Base-by-base conservation (phyloP, 164 flowering plant genomes). In the Tetracentron sinense region DNA sequence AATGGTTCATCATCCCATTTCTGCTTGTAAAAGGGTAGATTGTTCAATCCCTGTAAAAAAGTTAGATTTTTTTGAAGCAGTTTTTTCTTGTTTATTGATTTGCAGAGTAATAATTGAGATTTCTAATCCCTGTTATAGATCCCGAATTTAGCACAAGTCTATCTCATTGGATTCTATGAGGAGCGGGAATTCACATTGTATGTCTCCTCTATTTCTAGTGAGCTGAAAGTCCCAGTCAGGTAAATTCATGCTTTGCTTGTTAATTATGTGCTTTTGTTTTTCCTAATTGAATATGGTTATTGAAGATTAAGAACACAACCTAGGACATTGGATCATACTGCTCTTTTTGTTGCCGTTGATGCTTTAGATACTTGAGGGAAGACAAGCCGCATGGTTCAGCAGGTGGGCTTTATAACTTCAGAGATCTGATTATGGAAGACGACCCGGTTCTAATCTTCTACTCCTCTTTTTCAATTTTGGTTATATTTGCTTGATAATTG, bases 311-410 rank as follows among this genome's bases (percentile, higher is more conserved):
- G 29, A 42, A 22, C 26, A 11, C 12, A 3, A 15, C 54, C 22
- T 54, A 54, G 28, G 28, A 19, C 25, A 26, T 23, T 38, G 65
- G 48, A 54, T 67, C 61, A 56, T 48, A 35, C 30, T 14, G 21
- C 16, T 48, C 31, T 27, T 47, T 25, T 53, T 67, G 54, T 47
- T 53, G 26, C 14, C 21, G 47, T 28, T 74, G 48, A 27, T 71
- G 64, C 8, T 66, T 55, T 74, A 94, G 98, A 80, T 94, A 94
- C 73, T 71, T 94, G 84, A 87, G 56, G 77, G 98, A 94, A 78
- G 97, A 91, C 69, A 94, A 84, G 61, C 97, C 98, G 30, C 97
- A 86, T 75, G 98, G 98, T 69, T 94, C 98, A 17, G 97, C 98
- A 68, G 98, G 98, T 63, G 98, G 96, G 14, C 87, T 94, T 51